Base-by-base conservation (phyloP, 768 basidiomycete genomes). In the Pisolithus orientalis region DNA sequence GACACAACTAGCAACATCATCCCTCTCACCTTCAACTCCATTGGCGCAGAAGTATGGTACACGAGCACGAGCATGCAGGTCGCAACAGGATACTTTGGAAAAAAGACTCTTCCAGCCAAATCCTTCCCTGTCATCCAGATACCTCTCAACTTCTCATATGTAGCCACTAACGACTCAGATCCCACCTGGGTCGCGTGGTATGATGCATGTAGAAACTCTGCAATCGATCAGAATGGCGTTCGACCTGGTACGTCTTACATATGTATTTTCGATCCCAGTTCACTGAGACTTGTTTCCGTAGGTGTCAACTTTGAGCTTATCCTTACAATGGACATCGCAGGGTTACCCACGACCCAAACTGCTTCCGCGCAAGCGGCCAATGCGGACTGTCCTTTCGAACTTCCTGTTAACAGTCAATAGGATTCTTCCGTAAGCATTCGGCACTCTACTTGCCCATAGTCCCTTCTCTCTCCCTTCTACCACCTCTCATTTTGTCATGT, bases 111-210 rank as follows among this genome's bases (percentile, higher is more conserved):
- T 9, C 80, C 85, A 5, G 85, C 89, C 10, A 86, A 85, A 61
- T 49, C 68, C 21, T 84, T 82, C 61, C 77, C 83, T n/a, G 65
- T 79, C 32, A 71, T 96, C 27, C 65, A 77, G 31, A 57, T 97
- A 9, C 92, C 92, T 0, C 71, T 97, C 47, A 87, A 87, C 59
- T 94, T 95, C 69, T 82, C 84, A 0, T 96, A 95, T 65, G 57
- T 82, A 11, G 90, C 85, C 0, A 72, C 80, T 10, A 96, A 97
- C 63, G 75, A 80, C 43, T 80, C 85, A 5, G 94, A 97, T 68
- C 73, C 77, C 34, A 95, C 94, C 21, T 97, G 93, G 87, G 63
- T 64, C 6, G 82, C 80, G 50, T 89, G 86, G 82, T 87, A 93
- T 64, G 73, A 85, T 52, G 85, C 79, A 6, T 94, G 91, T 73